These are phyloP conservation scores for Delitschia confertaspora DNA, from an alignment of 495 filamentous ascomycete genomes.

Conservation along the genomic window DNA sequence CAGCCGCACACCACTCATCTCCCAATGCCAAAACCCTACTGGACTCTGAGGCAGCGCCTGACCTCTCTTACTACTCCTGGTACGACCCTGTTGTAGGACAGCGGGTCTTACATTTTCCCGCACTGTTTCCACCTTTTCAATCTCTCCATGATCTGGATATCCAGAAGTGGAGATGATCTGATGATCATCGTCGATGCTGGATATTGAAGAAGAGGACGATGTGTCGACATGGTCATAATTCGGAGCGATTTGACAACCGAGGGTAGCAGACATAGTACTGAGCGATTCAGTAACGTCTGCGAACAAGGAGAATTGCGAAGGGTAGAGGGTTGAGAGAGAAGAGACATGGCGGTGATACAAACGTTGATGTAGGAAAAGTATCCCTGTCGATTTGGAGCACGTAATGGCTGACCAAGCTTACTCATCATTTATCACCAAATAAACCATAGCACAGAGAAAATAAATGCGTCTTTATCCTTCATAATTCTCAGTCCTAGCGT, in stretches of 20 bases:
- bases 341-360: neutral
- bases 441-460: neutral
- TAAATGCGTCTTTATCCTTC: neutral
- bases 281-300: no score
- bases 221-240: slow-evolving; percentile 5
- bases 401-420: neutral
- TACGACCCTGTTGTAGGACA: slow-evolving; percentile 10
- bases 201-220: slow-evolving; percentile 6
- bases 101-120: slow-evolving; percentile 3
- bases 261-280: slow-evolving; percentile 5
- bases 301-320: no score
- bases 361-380: neutral
- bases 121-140: slow-evolving; percentile 20
- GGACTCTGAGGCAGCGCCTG: slow-evolving; percentile 13
- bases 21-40: slow-evolving; percentile 46
- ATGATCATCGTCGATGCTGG: neutral
- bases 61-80: slow-evolving; percentile 11
- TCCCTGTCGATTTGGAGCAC: neutral
- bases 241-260: slow-evolving; percentile 21
- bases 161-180: no score
- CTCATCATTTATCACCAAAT: neutral
- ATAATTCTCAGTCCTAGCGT: neutral
- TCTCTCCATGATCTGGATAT: no score
- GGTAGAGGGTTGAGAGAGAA: neutral
- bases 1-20: slow-evolving; percentile 41